Evolutionary conservation across 2,329 filamentous ascomycete genomes (phyloP), one percentile per base, ranked within the genome.

Genomic region (Thelonectria blattea): DNA sequence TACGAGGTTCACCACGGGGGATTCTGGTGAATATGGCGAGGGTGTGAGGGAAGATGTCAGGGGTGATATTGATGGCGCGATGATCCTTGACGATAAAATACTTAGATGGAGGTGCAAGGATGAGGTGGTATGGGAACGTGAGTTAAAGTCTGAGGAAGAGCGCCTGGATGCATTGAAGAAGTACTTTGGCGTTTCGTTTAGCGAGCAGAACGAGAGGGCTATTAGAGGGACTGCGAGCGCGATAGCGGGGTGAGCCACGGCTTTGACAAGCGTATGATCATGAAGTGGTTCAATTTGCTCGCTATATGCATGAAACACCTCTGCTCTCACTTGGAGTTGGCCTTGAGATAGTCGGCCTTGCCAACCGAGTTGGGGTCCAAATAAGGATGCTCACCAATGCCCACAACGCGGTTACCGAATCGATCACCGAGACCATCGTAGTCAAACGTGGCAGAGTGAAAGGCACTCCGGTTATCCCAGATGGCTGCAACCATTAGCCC

Each of bases 381-480:
- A 42, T 60, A 60, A 5, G 58, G 58, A 20, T 60, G 52, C 52
- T 60, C 84, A 0, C 83, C 84, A 14, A 86, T 65, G 5, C 83
- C 81, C 8, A 85, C 82, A 2, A 78, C 81, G 1, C 84, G 71
- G 32, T 80, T 78, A 0, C 84, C 83, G 9, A 75, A 76, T 4
- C 83, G 71, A 63, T 83, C 77, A 1, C 83, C 84, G 8, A 78
- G 67, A 1, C 73, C 77, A 43, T 80, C 72, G 63, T 84, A 83
- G 64, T 86, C 83, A 12, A 78, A 78, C 0, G 82, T 86, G 0
- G 83, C 83, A 2, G 80, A 78, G 63, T 87, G 84, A 65, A 81
- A 86, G 1, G 81, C 81, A n/a, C 78, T 81, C 8, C 83, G 75
- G 65, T 86, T 86, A 63, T 87, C 83, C 84, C 84, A 86, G 63